Base-by-base conservation (phyloP, 345 rosid genomes). In the Syzygium aromaticum region DNA sequence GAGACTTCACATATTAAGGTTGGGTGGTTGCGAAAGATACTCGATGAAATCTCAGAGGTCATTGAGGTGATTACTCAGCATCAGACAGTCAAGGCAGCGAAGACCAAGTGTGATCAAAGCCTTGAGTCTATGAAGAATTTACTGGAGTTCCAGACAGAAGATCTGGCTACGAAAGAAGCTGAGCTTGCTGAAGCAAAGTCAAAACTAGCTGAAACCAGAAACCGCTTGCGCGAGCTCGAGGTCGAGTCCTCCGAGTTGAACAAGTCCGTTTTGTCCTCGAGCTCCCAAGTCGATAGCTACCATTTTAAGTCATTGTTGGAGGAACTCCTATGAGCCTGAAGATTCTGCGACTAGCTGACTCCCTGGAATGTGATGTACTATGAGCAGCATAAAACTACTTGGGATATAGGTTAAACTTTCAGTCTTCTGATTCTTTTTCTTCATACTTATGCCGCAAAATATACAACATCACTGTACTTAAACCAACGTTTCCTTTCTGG, bases 1-100 rank as follows among this genome's bases (percentile, higher is more conserved):
- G 98, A 97, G 49, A 90, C 96, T 30, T 94, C 95, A 2, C 92
- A 87, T 84, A 95, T 97, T 21, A 92, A 95, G 30, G 95, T 95
- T 10, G 77, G 84, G 13, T 96, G 99, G 99, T 92, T 97, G 14
- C 95, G 91, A 6, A 84, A 54, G 27, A 73, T 93, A 84, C 95
- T 96, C 53, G 88, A 91, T 19, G 95, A 94, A 87, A 90, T 95
- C 57, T 85, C 85, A 33, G 96, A 92, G 87, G 95, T 92, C 4
- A 80, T 90, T 19, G 97, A 95, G 89, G 91, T 95, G 84, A 89
- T 88, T 6, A 67, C 67, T 77, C 92, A 86, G 89, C 93, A 90
- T 52, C 92, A 90, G 87, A 89, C 92, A 6, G 86, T 87, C 0
- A 94, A 93, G 87, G 87, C 56, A 2, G 93, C 92, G 54, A 94